Evolutionary conservation across 345 rosid genomes (phyloP).

Genomic region (Durio zibethinus): DNA sequence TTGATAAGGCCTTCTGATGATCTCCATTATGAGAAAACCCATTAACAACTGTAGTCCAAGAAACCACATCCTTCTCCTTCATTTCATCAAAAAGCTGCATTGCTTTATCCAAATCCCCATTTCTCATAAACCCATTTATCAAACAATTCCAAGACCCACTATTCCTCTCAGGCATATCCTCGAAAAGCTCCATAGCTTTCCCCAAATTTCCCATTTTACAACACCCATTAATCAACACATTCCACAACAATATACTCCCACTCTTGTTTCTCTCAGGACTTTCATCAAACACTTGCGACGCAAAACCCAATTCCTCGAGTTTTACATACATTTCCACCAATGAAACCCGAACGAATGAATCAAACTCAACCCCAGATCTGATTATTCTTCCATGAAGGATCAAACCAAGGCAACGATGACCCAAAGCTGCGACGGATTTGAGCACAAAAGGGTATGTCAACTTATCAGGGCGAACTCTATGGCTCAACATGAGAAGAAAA

Average conservation of each 20-base stretch:
- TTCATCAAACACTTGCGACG: constrained; percentile 56
- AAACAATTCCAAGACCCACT: constrained; percentile 56
- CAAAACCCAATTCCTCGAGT: constrained; percentile 25
- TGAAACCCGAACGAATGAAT: constrained; percentile 44
- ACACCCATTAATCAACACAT: constrained; percentile 59
- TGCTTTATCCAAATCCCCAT: constrained; percentile 38
- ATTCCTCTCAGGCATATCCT: constrained; percentile 45
- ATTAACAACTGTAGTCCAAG: constrained; percentile 57
- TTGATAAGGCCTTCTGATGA: constrained; percentile 39
- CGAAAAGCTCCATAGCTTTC: constrained; percentile 49
- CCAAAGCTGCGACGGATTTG: constrained; percentile 36
- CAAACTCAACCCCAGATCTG: constrained; percentile 40
- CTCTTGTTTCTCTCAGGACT: constrained; percentile 41
- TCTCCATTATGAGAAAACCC: constrained; percentile 44
- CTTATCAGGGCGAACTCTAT: constrained; percentile 39
- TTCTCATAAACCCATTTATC: constrained; percentile 50
- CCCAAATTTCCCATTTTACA: constrained; percentile 40
- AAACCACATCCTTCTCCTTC: constrained; percentile 47
- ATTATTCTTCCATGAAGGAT: constrained; percentile 41
- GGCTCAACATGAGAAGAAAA: constrained; percentile 49
- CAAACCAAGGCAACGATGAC: constrained; percentile 32
- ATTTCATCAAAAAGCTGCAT: constrained; percentile 40
- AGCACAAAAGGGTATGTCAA: constrained; percentile 57
- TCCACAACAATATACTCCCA: constrained; percentile 48
- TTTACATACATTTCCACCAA: constrained; percentile 57